These are phyloP conservation scores for Physaria fendleri DNA, from an alignment of 345 rosid species.

Conservation along the genomic window DNA sequence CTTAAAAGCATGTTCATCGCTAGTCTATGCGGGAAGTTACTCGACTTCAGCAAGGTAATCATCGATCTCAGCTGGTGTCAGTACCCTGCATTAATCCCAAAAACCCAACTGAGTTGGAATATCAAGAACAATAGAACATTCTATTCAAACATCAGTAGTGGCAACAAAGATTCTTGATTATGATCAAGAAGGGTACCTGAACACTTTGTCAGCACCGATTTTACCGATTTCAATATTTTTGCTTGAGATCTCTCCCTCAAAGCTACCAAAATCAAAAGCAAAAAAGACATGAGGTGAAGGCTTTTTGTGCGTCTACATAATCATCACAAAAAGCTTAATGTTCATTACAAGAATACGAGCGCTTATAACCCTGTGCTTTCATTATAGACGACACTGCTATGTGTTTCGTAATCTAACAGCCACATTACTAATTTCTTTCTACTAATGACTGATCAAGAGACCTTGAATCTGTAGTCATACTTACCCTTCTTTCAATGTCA, in stretches of 20 bases:
- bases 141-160: not conserved
- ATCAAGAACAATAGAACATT: not conserved
- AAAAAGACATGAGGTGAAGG: not conserved
- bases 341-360: not conserved
- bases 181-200: no score
- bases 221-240: conserved; percentile 89
- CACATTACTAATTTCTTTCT: not conserved
- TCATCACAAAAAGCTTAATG: not conserved
- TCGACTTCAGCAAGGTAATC: conserved; percentile 49
- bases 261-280: conserved; percentile 41
- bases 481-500: conserved; percentile 94
- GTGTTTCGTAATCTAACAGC: not conserved
- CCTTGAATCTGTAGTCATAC: conserved; percentile 1
- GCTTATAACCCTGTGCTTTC: not conserved
- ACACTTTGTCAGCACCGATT: conserved; percentile 66
- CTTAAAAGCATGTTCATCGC: no score
- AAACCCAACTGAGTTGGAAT: not conserved
- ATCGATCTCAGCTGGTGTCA: conserved; percentile 71
- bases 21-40: conserved; percentile 22
- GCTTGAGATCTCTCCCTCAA: conserved; percentile 85
- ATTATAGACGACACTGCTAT: not conserved
- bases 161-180: not conserved
- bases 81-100: conserved; percentile 44
- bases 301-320: not conserved
- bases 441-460: not conserved